Conservation (phyloP, 2,329 filamentous ascomycete species). For the Proliferodiscus dingleyae region DNA sequence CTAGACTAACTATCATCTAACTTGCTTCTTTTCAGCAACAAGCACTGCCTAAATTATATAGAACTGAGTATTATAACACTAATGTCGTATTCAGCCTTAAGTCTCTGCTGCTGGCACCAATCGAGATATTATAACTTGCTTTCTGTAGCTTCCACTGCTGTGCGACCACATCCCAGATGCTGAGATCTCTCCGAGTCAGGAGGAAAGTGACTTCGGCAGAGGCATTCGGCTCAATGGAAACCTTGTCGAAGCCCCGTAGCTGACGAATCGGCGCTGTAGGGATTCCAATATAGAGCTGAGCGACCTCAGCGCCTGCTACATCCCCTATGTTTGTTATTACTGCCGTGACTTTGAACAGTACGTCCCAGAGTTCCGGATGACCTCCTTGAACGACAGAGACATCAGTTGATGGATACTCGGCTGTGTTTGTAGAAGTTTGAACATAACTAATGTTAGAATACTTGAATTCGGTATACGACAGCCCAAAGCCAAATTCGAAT, state of each 20-base stretch:
- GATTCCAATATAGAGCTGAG: slow-evolving; percentile 55
- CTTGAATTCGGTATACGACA: slow-evolving; percentile 72
- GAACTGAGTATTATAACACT: too few relatives aligned
- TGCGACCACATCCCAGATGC: slow-evolving; percentile 55
- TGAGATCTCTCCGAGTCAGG: slow-evolving; percentile 57
- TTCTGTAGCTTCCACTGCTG: slow-evolving; percentile 51
- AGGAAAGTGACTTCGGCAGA: slow-evolving; percentile 43
- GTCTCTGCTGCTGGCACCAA: slow-evolving; percentile 11
- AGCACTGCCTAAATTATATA: too few relatives aligned
- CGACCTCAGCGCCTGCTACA: slow-evolving; percentile 24
- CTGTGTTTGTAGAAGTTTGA: slow-evolving; percentile 19
- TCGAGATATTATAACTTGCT: slow-evolving; percentile 17
- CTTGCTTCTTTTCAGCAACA: too few relatives aligned
- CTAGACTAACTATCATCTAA: too few relatives aligned
- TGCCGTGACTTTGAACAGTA: slow-evolving; percentile 43
- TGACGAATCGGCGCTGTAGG: slow-evolving; percentile 59
- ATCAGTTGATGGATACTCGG: slow-evolving; percentile 45
- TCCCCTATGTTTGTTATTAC: slow-evolving; percentile 45
- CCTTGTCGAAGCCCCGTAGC: slow-evolving; percentile 75
- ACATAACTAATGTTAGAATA: slow-evolving; percentile 43
- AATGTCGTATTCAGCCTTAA: slow-evolving; percentile 1
- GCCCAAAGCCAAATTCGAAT: slow-evolving; percentile 74
- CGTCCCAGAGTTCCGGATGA: slow-evolving; percentile 50
- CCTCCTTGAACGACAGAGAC: slow-evolving; percentile 53
- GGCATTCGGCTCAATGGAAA: slow-evolving; percentile 35